Evolutionary conservation across 2,329 filamentous ascomycete genomes (phyloP).

Genomic region (Aspergillus pseudotamarii): DNA sequence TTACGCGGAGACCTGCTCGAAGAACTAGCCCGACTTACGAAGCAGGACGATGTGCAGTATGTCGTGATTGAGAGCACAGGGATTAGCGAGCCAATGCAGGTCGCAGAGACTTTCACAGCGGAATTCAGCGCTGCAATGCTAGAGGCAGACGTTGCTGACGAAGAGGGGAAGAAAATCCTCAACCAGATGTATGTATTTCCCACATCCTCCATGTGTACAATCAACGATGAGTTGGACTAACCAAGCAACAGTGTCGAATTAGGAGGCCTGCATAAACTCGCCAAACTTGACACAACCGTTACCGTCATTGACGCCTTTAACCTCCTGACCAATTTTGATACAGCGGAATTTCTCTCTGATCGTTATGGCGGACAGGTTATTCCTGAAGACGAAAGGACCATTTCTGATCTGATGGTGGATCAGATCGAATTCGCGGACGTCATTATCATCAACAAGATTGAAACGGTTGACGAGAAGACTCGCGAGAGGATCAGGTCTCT

Average conservation of each 20-base stretch:
- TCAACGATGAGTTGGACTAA: constrained; percentile 6
- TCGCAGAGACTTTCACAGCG: constrained; percentile 71
- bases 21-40: constrained; percentile 67
- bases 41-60: constrained; percentile 68
- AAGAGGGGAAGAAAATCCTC: constrained; percentile 49
- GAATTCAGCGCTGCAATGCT: constrained; percentile 55
- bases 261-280: constrained; percentile 68
- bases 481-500: constrained; percentile 55
- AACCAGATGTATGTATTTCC: constrained; percentile 46
- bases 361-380: constrained; percentile 64
- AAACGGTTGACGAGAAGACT: constrained; percentile 57
- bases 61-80: constrained; percentile 72
- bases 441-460: constrained; percentile 70
- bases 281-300: constrained; percentile 69
- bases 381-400: constrained; percentile 70
- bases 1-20: constrained; percentile 71
- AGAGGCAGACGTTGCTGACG: constrained; percentile 50
- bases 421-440: constrained; percentile 79
- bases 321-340: constrained; percentile 72
- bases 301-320: constrained; percentile 75
- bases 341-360: constrained; percentile 66
- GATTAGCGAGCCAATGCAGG: constrained; percentile 73
- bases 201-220: constrained; percentile 13
- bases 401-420: constrained; percentile 75
- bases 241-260: constrained; percentile 48